Evolutionary conservation across 257 asterid genomes (phyloP), one percentile per base, ranked within the genome.

Genomic region (Jasminum sambac): DNA sequence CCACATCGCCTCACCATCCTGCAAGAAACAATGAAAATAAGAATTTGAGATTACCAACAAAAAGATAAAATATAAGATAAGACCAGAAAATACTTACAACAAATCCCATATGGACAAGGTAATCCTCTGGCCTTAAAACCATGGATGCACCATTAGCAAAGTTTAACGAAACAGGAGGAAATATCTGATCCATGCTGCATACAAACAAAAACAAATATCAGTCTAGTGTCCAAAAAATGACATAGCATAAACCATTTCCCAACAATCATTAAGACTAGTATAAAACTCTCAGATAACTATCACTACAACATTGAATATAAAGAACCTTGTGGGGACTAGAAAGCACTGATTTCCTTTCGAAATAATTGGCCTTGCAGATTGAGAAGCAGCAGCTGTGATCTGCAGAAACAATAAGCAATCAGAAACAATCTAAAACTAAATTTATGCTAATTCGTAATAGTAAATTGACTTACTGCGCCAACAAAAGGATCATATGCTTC

Each of bases 1-100:
- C 98, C 98, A 93, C 87, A 78, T 70, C 58, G 90, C 80, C 79
- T 84, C 80, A 68, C 95, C 92, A 50, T 89, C 96, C 98, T 93
- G 89, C 25, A 64, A 75, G 66, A 75, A 81, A 67, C 23, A n/a
- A 64, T 14, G 41, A 76, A 64, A 67, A 16, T 34, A 72, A 36
- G 63, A 19, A 66, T 46, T 34, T 34, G 40, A 69, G 6, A 69
- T 7, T 16, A 38, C 58, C 36, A 77, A 17, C 12, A 11, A 24
- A 50, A 48, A 55, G 26, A 1, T 30, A n/a, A 70, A 34, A 64
- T 12, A 43, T 39, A 43, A 10, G 21, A 26, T 30, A 19, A 17
- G 9, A 1, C 36, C 4, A 4, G 36, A 30, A 30, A 68, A 65
- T 63, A 89, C 98, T 85, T 75, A 93, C 98, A 68, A 79, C 75